Base-by-base conservation (phyloP, 352 stramenopile species). In the Pythium coloratum region DNA sequence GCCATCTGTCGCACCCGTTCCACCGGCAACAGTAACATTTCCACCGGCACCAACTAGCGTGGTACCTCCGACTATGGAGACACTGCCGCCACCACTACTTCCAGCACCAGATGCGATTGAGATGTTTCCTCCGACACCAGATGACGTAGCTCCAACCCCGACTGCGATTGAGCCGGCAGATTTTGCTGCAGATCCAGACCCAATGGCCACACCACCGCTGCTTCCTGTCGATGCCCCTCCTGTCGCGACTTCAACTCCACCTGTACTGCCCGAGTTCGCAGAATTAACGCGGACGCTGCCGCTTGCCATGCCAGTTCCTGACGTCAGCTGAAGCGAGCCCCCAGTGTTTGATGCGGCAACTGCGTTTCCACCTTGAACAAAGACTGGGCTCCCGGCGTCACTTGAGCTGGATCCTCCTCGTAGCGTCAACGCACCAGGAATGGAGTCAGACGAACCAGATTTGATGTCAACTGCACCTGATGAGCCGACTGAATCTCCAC, bases 401-500 rank as follows among this genome's bases (percentile, higher is more conserved):
- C 18, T 54, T 26, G 24, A 58, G 34, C 62, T 71, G 6, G 26
- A 56, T 2, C 69, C 69, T 38, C 54, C 59, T 13, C 24, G 40
- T 7, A 76, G 8, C 3, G 32, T 62, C 13, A 72, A 12, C 16
- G 55, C 50, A 26, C 65, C 70, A 59, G 60, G 42, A 46, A 26
- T 47, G 59, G 34, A 34, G 16, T 42, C 28, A 26, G 60, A 62
- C 14, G 40, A 53, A 38, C 65, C 65, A 32, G 56, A 55, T 9
- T 24, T 59, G n/a, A 75, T 55, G 12, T 66, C 59, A 20, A 75
- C 53, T 36, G 40, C 28, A 24, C 69, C 69, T 16, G 63, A 68
- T 36, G 59, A 8, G 18, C 69, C 12, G 64, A 69, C 12, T 28
- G 53, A 44, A 76, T 12, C 10, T 62, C 38, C 18, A 72, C 33